Conservation (phyloP, 108 stramenopile species). For the Licmophora abbreviata region DNA sequence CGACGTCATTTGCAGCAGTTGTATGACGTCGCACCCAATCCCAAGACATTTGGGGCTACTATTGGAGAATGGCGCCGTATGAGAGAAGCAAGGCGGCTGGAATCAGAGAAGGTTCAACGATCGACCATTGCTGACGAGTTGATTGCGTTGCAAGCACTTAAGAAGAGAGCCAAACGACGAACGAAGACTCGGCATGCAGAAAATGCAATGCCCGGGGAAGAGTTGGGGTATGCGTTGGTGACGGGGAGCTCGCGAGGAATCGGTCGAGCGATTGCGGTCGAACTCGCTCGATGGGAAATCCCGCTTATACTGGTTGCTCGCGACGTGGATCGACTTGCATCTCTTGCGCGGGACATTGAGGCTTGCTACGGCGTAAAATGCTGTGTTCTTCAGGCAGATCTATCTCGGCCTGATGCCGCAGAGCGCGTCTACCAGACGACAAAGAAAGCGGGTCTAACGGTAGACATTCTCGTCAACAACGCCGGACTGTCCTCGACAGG, state of each 20-base stretch:
- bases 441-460: slow-evolving; percentile 42
- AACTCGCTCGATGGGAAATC: slow-evolving; percentile 77
- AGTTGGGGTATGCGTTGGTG: slow-evolving; percentile 62
- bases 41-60: slow-evolving; percentile 3
- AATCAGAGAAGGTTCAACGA: slow-evolving; percentile 31
- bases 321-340: slow-evolving; percentile 41
- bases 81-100: slow-evolving; percentile 18
- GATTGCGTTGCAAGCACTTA: slow-evolving; percentile 32
- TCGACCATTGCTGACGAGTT: slow-evolving; percentile 37
- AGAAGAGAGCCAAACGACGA: slow-evolving; percentile 7
- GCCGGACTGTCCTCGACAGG: slow-evolving; percentile 67
- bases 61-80: slow-evolving; percentile 10
- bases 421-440: slow-evolving; percentile 59
- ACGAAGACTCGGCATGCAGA: slow-evolving; percentile 3
- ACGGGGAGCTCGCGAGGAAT: slow-evolving; percentile 81
- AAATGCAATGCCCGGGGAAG: neutral
- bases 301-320: slow-evolving; percentile 77
- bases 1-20: neutral
- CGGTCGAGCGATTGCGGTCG: slow-evolving; percentile 74
- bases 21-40: slow-evolving; percentile 1
- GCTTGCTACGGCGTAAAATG: slow-evolving; percentile 73
- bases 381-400: slow-evolving; percentile 64
- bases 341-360: slow-evolving; percentile 70
- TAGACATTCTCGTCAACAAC: slow-evolving; percentile 81
- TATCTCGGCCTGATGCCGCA: slow-evolving; percentile 51